Percentiles rank a stretch among this genome's conserved stretches.
Conservation (phyloP, 2,329 filamentous ascomycete genomes). For the Dothideomycetidae sp. region DNA sequence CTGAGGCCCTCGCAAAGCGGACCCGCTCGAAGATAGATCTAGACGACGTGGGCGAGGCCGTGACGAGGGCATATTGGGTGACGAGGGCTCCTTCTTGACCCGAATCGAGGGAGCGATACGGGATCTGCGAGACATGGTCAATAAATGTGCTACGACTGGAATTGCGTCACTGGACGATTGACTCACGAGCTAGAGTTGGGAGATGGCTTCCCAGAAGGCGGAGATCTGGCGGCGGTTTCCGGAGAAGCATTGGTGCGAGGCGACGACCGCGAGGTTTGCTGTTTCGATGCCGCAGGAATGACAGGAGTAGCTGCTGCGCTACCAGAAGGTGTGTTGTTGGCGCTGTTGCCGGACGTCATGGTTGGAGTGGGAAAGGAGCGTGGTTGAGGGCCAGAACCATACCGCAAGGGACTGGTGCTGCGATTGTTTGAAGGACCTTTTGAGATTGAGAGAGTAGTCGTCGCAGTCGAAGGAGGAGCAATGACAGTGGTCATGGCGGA, state of each 20-base stretch:
- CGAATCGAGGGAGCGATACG: slow-evolving; percentile 60
- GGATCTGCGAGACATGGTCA: slow-evolving; percentile 22
- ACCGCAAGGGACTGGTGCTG: slow-evolving; percentile 8
- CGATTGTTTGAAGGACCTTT: slow-evolving; percentile 8
- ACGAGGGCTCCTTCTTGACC: slow-evolving; percentile 91
- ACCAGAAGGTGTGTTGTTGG: slow-evolving; percentile 14
- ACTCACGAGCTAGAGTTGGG: slow-evolving; percentile 35
- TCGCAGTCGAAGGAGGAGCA: slow-evolving; percentile 23
- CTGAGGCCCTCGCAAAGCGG: slow-evolving; percentile 26
- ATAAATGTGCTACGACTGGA: no score
- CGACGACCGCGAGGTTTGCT: slow-evolving; percentile 19
- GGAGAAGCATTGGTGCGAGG: slow-evolving; percentile 21
- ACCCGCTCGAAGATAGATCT: slow-evolving; percentile 49
- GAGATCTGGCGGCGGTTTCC: slow-evolving; percentile 11
- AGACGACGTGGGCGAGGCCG: slow-evolving; percentile 64
- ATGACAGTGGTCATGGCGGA: slow-evolving; percentile 35
- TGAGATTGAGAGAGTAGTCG: slow-evolving; percentile 4
- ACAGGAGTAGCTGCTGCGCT: slow-evolving; percentile 23
- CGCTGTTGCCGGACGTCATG: slow-evolving; percentile 21
- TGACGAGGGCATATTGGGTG: slow-evolving; percentile 61
- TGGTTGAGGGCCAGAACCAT: slow-evolving; percentile 3
- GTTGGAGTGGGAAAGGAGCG: slow-evolving; percentile 9
- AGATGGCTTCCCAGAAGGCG: slow-evolving; percentile 35
- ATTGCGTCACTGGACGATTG: slow-evolving; percentile 11
- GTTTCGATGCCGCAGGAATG: slow-evolving; percentile 24